A percentile compares a stretch with the other conserved stretches of the same genome.
Conservation (phyloP, 2,329 filamentous ascomycete species). For the Fusarium sp. region DNA sequence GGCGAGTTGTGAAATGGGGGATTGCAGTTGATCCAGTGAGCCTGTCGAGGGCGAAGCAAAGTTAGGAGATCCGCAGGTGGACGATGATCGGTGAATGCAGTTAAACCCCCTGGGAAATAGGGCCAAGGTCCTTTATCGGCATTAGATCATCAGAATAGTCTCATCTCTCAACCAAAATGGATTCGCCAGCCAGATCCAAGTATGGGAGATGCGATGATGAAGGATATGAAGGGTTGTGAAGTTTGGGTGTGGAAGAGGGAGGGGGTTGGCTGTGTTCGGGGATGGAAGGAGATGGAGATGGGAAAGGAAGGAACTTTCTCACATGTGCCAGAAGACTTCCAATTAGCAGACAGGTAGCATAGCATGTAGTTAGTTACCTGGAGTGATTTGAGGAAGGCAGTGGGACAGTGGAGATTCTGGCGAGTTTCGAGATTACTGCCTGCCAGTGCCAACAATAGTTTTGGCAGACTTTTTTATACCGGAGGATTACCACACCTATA, state of each 20-base stretch:
- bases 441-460: conserved; percentile 13
- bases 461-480: neutral
- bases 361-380: neutral
- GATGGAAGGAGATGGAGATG: neutral
- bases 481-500: neutral
- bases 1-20: neutral
- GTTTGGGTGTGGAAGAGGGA: neutral
- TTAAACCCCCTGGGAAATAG: neutral
- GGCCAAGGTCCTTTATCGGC: neutral
- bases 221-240: neutral
- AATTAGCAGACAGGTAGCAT: neutral
- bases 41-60: conserved; percentile 15
- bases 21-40: conserved; percentile 2
- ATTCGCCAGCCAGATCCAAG: conserved; percentile 16
- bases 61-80: neutral
- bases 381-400: neutral
- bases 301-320: neutral
- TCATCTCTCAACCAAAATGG: conserved; percentile 18
- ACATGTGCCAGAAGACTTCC: neutral
- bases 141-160: conserved; percentile 6
- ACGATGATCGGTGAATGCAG: conserved; percentile 1
- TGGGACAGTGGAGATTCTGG: neutral
- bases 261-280: too few relatives aligned
- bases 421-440: conserved; percentile 1
- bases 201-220: neutral